phyloP scores from a whole-genome alignment of 371 early-diverging fungal species.

The Funneliformis caledonium region DNA sequence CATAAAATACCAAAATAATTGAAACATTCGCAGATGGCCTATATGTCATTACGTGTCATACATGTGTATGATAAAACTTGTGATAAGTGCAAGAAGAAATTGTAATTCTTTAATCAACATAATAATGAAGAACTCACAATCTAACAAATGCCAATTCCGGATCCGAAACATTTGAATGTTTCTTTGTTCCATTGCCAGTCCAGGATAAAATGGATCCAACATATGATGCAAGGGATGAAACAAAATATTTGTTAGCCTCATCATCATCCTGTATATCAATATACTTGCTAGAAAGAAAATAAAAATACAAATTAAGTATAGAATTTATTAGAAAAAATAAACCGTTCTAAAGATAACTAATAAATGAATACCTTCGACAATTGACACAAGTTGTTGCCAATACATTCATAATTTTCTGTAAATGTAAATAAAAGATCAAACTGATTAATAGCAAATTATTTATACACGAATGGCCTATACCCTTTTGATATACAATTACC shows the following conservation, averaged over 20 bases:
- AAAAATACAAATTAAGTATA: not conserved
- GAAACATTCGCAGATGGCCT: constrained; percentile 52
- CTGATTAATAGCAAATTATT: not conserved
- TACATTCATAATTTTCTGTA: constrained; percentile 45
- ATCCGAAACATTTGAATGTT: constrained; percentile 42
- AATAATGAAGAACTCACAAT: not conserved
- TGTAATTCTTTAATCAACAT: not conserved
- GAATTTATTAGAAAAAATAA: not conserved
- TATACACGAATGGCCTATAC: not conserved
- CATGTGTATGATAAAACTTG: not conserved
- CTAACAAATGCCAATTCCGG: constrained; percentile 16
- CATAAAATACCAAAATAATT: constrained; percentile 51
- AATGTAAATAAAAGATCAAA: not conserved
- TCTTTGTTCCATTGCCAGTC: constrained; percentile 32
- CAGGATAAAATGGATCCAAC: constrained; percentile 49
- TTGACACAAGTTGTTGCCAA: constrained; percentile 29
- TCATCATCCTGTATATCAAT: constrained; percentile 52
- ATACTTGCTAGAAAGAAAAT: constrained; percentile 45
- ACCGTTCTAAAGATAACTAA: not conserved
- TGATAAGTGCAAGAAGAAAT: not conserved
- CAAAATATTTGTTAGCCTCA: constrained; percentile 42
- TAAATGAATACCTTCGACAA: constrained; percentile 17
- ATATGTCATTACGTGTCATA: not conserved
- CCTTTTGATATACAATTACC: not conserved
- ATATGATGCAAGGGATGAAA: constrained; percentile 48